phyloP scores from a whole-genome alignment of 2,329 filamentous ascomycete species.

The Aspergillaceae sp. region DNA sequence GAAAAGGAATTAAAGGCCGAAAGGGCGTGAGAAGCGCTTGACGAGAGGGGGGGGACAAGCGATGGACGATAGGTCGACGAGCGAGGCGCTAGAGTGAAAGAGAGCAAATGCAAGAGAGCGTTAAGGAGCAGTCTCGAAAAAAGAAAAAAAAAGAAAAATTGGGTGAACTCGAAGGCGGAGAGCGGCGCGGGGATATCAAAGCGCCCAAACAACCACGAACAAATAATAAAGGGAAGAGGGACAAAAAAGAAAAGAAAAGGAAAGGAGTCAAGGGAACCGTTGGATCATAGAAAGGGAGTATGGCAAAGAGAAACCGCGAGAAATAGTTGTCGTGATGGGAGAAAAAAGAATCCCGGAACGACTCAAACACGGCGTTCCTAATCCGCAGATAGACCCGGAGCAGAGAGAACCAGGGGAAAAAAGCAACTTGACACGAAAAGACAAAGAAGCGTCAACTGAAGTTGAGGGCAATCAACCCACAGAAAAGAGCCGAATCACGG shows the following conservation, averaged over 20 bases:
- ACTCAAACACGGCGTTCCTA: not conserved
- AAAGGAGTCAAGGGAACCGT: conserved; percentile 6
- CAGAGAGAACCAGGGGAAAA: not conserved
- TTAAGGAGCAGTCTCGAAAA: conserved; percentile 16
- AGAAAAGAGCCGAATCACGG: conserved; percentile 3
- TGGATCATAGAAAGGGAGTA: too few species aligned
- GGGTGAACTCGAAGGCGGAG: conserved; percentile 15
- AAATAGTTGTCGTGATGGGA: conserved; percentile 8
- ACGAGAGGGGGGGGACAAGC: conserved; percentile 8
- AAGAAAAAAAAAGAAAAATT: not conserved
- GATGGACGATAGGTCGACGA: too few species aligned
- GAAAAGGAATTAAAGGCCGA: not conserved
- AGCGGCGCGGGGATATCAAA: conserved; percentile 17
- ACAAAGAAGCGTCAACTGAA: not conserved
- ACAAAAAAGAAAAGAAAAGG: conserved; percentile 14
- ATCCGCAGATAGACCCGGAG: not conserved
- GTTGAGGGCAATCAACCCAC: conserved; percentile 3
- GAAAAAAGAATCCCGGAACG: conserved; percentile 2
- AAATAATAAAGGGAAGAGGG: conserved; percentile 1
- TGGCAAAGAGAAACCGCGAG: too few species aligned
- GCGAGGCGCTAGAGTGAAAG: not conserved
- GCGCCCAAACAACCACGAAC: conserved; percentile 1
- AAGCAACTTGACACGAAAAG: not conserved
- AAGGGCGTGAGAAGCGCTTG: not conserved
- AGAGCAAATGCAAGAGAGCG: conserved; percentile 15